A percentile compares a stretch with the other conserved stretches of the same genome.
Conservation (phyloP, 805 yeast species). For the Yarrowia keelungensis region DNA sequence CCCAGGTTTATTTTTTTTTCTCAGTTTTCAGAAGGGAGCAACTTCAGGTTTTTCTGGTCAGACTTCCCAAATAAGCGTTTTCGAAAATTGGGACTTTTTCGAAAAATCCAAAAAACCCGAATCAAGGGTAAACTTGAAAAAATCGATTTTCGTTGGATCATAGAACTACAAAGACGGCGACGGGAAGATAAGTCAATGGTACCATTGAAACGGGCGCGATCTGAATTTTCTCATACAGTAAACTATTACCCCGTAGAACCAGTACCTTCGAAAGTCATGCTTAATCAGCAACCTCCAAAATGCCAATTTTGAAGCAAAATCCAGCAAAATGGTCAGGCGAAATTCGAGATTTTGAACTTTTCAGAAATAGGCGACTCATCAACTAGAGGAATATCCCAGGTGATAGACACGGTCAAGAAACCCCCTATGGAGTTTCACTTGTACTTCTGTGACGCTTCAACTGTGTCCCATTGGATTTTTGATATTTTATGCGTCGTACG, state of each 20-base stretch:
- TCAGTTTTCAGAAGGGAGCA: background rate
- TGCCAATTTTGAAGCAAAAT: too few relatives aligned
- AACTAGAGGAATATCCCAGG: too few relatives aligned
- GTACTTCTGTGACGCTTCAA: too few relatives aligned
- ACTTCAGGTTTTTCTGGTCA: too few relatives aligned
- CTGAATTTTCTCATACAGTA: background rate
- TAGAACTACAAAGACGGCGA: background rate
- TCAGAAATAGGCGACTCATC: too few relatives aligned
- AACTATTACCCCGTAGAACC: background rate
- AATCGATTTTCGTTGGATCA: background rate
- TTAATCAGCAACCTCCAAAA: background rate
- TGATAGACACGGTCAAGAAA: too few relatives aligned
- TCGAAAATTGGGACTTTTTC: background rate
- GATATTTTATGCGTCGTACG: too few relatives aligned
- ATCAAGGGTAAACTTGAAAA: background rate
- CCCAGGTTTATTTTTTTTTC: too few relatives aligned
- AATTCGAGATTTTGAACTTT: background rate
- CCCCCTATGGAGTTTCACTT: too few relatives aligned
- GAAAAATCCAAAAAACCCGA: background rate
- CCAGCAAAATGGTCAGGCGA: background rate
- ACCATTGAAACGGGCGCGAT: background rate
- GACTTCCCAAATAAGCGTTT: too few relatives aligned
- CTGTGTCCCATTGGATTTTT: too few relatives aligned
- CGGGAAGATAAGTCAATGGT: background rate
- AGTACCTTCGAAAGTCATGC: background rate